These are phyloP conservation scores for Cercophora samala DNA, from an alignment of 495 filamentous ascomycete species.

Conservation along the genomic window DNA sequence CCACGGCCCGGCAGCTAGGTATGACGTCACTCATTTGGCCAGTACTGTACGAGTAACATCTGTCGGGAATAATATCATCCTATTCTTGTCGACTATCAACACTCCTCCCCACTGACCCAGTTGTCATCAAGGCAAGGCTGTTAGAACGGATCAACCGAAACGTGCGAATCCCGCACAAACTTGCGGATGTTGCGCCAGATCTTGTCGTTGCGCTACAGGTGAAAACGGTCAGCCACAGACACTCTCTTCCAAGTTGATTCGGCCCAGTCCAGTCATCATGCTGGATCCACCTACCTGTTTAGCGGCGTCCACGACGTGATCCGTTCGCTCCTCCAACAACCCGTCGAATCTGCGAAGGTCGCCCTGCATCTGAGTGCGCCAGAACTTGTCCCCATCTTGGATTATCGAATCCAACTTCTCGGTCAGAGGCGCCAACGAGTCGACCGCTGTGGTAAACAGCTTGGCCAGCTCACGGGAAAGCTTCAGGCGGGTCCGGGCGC, in stretches of 20 bases:
- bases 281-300: not conserved
- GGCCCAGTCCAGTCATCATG: not conserved
- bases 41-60: not conserved
- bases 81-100: not conserved
- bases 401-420: not conserved
- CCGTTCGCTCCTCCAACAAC: not conserved
- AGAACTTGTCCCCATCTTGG: not conserved
- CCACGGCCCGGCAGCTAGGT: not conserved
- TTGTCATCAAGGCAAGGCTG: too few relatives aligned
- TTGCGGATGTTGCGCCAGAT: not conserved
- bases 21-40: not conserved
- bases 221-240: not conserved
- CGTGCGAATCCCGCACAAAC: not conserved
- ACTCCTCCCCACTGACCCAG: too few relatives aligned
- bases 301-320: not conserved
- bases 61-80: not conserved
- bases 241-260: too few relatives aligned
- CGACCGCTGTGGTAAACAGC: not conserved
- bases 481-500: not conserved
- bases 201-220: not conserved
- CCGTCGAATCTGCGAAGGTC: not conserved
- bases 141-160: not conserved
- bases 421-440: not conserved
- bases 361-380: not conserved
- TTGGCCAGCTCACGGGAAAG: not conserved